Evolutionary conservation across 768 basidiomycete genomes (phyloP).

Genomic region (Leccinum truebloodii): DNA sequence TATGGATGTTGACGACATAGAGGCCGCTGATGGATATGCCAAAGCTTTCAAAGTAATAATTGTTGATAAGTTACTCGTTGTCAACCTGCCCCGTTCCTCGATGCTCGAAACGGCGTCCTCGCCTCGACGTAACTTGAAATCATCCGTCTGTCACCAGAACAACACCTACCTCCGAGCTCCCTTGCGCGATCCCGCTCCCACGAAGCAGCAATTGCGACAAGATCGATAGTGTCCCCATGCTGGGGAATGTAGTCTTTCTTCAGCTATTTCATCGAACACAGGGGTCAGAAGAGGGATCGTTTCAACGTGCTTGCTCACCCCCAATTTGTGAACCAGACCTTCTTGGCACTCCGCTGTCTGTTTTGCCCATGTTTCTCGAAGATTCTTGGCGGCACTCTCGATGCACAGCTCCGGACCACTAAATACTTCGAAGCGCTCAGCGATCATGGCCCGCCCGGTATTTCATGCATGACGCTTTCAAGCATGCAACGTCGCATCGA

Average conservation of each 20-base stretch:
- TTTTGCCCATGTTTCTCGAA: conserved; percentile 47
- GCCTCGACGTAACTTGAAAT: too few relatives aligned
- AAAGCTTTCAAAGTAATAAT: too few relatives aligned
- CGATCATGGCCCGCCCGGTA: conserved; percentile 39
- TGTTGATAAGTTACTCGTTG: too few relatives aligned
- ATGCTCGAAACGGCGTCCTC: too few relatives aligned
- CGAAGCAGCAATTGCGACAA: conserved; percentile 72
- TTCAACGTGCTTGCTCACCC: conserved; percentile 40
- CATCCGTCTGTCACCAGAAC: background rate
- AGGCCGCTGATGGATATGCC: too few relatives aligned
- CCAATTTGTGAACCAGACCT: conserved; percentile 79
- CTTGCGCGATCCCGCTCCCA: conserved; percentile 82
- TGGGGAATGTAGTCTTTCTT: conserved; percentile 95
- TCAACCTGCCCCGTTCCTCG: too few relatives aligned
- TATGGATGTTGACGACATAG: too few relatives aligned
- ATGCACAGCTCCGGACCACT: too few relatives aligned
- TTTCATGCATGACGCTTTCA: conserved; percentile 51
- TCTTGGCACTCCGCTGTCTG: conserved; percentile 57
- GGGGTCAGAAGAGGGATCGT: conserved; percentile 17
- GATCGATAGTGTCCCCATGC: conserved; percentile 80
- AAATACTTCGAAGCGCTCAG: too few relatives aligned
- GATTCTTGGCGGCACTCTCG: too few relatives aligned
- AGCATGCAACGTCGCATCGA: conserved; percentile 58
- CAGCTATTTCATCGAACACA: conserved; percentile 38
- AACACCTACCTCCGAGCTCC: conserved; percentile 64